phyloP scores from a whole-genome alignment of 371 early-diverging fungal species.

The Catenaria anguillulae region DNA sequence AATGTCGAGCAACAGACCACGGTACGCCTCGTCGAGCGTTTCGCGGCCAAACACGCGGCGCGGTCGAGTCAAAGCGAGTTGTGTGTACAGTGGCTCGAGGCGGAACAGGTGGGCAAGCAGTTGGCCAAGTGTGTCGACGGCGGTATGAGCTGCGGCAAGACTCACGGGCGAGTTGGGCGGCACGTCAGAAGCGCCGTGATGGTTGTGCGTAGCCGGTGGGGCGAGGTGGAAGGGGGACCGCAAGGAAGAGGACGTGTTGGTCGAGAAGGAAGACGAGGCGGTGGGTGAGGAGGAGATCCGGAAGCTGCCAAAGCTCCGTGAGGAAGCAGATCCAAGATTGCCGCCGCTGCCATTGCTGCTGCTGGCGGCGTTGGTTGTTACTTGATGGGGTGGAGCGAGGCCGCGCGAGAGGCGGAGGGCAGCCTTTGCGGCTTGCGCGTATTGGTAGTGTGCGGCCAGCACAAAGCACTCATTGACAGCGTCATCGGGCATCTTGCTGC shows the following conservation, averaged over 20 bases:
- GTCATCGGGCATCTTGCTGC: too few relatives aligned
- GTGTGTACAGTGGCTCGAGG: background rate
- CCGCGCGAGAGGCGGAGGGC: too few relatives aligned
- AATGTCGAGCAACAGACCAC: background rate
- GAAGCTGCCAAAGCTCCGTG: too few relatives aligned
- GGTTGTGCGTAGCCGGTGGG: background rate
- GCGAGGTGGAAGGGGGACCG: background rate
- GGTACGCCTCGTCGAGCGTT: background rate
- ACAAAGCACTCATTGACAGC: background rate
- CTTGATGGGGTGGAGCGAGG: too few relatives aligned
- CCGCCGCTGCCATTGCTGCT: too few relatives aligned
- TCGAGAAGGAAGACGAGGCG: too few relatives aligned
- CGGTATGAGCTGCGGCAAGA: background rate
- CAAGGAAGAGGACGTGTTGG: too few relatives aligned
- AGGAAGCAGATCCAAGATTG: too few relatives aligned
- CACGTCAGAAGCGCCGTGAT: background rate
- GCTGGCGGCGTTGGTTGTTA: too few relatives aligned
- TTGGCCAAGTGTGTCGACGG: background rate
- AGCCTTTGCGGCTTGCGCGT: background rate
- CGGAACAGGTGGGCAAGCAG: background rate
- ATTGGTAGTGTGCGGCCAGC: background rate
- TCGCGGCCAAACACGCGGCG: constrained; percentile 1
- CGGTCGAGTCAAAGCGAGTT: background rate
- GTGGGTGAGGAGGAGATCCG: too few relatives aligned
- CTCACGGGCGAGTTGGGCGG: background rate